A percentile compares a stretch with the other conserved stretches of the same genome.
Evolutionary conservation across 441 rosid species (phyloP).

Genomic region (Erodium trifolium): DNA sequence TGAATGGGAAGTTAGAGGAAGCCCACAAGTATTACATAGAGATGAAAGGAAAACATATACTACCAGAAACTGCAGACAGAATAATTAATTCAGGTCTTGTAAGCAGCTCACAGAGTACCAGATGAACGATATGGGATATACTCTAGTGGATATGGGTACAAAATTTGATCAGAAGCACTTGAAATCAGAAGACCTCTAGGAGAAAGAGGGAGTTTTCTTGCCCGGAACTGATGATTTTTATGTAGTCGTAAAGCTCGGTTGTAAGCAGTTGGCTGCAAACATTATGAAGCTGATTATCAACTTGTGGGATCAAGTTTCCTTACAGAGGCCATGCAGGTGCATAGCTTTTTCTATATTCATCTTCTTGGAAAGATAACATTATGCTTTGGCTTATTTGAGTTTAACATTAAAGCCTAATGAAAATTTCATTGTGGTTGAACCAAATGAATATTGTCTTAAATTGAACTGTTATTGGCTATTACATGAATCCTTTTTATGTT

Average conservation of each 20-base stretch:
- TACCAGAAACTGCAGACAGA: conserved; percentile 52
- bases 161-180: conserved; percentile 34
- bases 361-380: conserved; percentile 11
- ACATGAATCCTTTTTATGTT: background rate
- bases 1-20: conserved; percentile 73
- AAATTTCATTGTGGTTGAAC: conserved; percentile 3
- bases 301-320: conserved; percentile 12
- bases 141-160: conserved; percentile 18
- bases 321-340: conserved; percentile 17
- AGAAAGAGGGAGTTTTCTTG: conserved; percentile 48
- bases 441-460: background rate
- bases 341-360: conserved; percentile 18
- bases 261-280: conserved; percentile 1
- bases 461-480: background rate
- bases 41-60: conserved; percentile 64
- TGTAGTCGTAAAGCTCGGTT: conserved; percentile 14
- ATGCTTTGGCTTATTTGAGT: background rate
- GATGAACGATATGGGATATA: conserved; percentile 20
- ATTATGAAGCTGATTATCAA: conserved; percentile 11
- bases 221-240: conserved; percentile 39
- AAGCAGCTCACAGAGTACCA: conserved; percentile 43
- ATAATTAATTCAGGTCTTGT: conserved; percentile 51
- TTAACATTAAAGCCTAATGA: background rate
- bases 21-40: conserved; percentile 62
- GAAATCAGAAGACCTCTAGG: conserved; percentile 61